Percentiles rank a stretch among this genome's conserved stretches.
These are phyloP conservation scores for Penicillium parvum DNA, from an alignment of 495 filamentous ascomycete genomes.

Conservation along the genomic window DNA sequence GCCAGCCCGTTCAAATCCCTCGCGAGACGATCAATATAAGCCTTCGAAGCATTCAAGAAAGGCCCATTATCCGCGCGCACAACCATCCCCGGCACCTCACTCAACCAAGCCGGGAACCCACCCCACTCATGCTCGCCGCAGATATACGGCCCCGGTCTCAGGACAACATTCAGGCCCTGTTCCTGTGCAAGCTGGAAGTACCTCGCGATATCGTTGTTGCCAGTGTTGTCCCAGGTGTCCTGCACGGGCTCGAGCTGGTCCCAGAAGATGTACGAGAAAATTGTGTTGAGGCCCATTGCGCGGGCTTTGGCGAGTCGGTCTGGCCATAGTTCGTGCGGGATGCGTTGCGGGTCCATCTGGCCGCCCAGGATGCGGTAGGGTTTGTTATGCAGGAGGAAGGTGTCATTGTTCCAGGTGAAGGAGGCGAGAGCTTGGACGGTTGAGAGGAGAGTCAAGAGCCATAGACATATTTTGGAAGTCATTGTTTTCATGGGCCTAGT, in stretches of 20 bases:
- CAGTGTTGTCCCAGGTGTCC: conserved; percentile 27
- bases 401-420: conserved; percentile 17
- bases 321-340: conserved; percentile 39
- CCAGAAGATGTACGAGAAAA: conserved; percentile 48
- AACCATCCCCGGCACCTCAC: conserved; percentile 31
- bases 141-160: conserved; percentile 44
- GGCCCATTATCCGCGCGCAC: conserved; percentile 34
- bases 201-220: conserved; percentile 35
- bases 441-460: conserved; percentile 1
- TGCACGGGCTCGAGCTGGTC: conserved; percentile 37
- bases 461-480: conserved; percentile 1
- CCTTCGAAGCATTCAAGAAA: conserved; percentile 33
- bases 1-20: conserved; percentile 28
- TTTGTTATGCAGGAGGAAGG: conserved; percentile 40
- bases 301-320: conserved; percentile 37
- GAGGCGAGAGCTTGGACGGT: conserved; percentile 6
- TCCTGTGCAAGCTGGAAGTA: conserved; percentile 42
- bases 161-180: conserved; percentile 35
- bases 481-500: too few relatives aligned
- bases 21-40: conserved; percentile 34
- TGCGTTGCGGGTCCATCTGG: conserved; percentile 48
- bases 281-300: conserved; percentile 45
- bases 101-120: conserved; percentile 44
- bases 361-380: conserved; percentile 44
- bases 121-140: conserved; percentile 49